phyloP scores from a whole-genome alignment of 1,284 basidiomycete genomes.

The Trichosporon sp. region DNA sequence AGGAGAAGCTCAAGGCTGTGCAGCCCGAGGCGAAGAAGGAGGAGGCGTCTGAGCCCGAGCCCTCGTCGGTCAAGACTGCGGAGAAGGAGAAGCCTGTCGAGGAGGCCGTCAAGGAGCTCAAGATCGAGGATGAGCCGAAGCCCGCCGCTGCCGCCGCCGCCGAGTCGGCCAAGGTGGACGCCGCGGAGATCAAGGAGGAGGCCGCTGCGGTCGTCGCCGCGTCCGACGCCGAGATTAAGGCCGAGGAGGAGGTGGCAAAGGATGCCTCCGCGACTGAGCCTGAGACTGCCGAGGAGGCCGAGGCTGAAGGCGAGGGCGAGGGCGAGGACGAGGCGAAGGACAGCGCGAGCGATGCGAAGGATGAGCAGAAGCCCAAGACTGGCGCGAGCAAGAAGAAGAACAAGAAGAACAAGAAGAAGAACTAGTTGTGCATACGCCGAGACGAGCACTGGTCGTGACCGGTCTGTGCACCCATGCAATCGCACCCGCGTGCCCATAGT shows the following conservation, averaged over 20 bases:
- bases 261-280: too few relatives aligned
- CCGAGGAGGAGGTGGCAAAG: not conserved
- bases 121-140: conserved; percentile 23
- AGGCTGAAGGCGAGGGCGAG: conserved; percentile 9
- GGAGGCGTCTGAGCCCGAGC: not conserved
- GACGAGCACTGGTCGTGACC: not conserved
- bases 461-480: not conserved
- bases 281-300: too few relatives aligned
- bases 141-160: conserved; percentile 17
- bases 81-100: not conserved
- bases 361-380: conserved; percentile 21
- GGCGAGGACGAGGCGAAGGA: conserved; percentile 14
- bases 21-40: not conserved
- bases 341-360: conserved; percentile 23
- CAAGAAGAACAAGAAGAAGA: conserved; percentile 21
- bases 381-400: conserved; percentile 28
- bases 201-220: not conserved
- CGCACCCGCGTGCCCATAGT: not conserved
- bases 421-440: not conserved
- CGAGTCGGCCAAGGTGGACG: conserved; percentile 16
- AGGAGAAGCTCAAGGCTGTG: not conserved
- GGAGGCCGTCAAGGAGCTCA: conserved; percentile 17
- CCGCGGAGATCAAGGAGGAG: not conserved
- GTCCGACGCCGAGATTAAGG: conserved; percentile 3
- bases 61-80: not conserved